phyloP scores from a whole-genome alignment of 495 filamentous ascomycete genomes.

The Hypoxylon intermedium region DNA sequence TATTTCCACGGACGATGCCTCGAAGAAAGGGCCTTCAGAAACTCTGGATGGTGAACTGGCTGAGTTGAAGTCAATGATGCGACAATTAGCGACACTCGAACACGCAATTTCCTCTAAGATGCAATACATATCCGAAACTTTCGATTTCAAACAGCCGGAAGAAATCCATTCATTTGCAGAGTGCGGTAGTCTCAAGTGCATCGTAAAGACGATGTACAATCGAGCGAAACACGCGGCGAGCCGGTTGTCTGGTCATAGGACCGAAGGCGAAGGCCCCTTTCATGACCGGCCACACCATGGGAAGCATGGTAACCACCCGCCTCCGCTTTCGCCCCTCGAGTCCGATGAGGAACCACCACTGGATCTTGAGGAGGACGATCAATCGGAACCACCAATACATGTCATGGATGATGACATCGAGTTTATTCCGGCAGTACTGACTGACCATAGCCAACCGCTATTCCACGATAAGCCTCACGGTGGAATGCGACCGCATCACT shows the following conservation, averaged over 20 bases:
- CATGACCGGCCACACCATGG: conserved; percentile 14
- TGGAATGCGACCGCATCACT: conserved; percentile 8
- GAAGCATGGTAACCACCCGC: conserved; percentile 30
- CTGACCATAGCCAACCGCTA: conserved; percentile 6
- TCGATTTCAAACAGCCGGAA: conserved; percentile 25
- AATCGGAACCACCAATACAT: conserved; percentile 10
- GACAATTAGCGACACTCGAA: conserved; percentile 41
- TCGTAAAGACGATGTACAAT: conserved; percentile 36
- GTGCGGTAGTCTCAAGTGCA: conserved; percentile 41
- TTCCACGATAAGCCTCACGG: not conserved
- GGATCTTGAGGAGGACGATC: conserved; percentile 4
- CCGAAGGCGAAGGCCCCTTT: conserved; percentile 15
- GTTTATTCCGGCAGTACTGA: conserved; percentile 3
- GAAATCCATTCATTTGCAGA: conserved; percentile 27
- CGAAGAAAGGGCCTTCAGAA: conserved; percentile 11
- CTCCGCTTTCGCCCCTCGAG: conserved; percentile 30
- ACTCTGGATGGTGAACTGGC: conserved; percentile 42
- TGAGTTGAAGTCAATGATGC: conserved; percentile 45
- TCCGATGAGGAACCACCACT: conserved; percentile 15
- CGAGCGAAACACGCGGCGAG: conserved; percentile 36
- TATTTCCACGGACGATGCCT: not conserved
- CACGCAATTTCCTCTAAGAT: conserved; percentile 42
- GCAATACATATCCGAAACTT: conserved; percentile 35
- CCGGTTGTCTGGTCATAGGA: conserved; percentile 29
- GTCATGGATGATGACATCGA: not conserved